These are phyloP conservation scores for Mycena sp. DNA, from an alignment of 1,284 basidiomycete species.

Conservation along the genomic window DNA sequence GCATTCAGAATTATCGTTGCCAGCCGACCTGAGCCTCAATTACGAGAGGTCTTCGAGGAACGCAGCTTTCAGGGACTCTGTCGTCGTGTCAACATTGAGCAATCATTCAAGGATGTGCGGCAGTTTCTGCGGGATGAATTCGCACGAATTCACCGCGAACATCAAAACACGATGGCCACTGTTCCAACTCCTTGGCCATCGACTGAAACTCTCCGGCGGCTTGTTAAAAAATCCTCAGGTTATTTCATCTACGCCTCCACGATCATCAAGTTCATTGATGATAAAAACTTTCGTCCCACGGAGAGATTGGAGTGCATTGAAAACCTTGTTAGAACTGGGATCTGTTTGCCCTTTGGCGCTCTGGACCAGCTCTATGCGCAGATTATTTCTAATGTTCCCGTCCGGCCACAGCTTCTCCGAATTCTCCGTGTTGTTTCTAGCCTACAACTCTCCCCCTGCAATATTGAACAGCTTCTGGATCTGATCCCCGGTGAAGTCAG, in stretches of 20 bases:
- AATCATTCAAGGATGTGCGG: slow-evolving; percentile 3
- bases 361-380: slow-evolving; percentile 10
- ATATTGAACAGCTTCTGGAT: not conserved
- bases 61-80: not conserved
- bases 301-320: not conserved
- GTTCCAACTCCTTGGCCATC: not conserved
- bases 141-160: not conserved
- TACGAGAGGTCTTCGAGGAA: not conserved
- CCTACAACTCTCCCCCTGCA: not conserved
- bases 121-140: not conserved
- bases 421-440: not conserved
- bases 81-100: not conserved
- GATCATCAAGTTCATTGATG: slow-evolving; percentile 4
- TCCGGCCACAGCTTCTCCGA: not conserved
- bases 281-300: slow-evolving; percentile 6
- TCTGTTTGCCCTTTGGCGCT: not conserved
- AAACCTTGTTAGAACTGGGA: not conserved
- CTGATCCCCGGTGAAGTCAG: not conserved
- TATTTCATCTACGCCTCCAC: slow-evolving; percentile 13
- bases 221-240: not conserved
- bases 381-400: not conserved
- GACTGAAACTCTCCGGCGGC: not conserved
- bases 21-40: slow-evolving; percentile 6
- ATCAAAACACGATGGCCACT: not conserved
- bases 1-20: not conserved